A percentile compares a stretch with the other conserved stretches of the same genome.
Conservation (phyloP, 2,329 filamentous ascomycete species). For the Dothideomycetes sp. region DNA sequence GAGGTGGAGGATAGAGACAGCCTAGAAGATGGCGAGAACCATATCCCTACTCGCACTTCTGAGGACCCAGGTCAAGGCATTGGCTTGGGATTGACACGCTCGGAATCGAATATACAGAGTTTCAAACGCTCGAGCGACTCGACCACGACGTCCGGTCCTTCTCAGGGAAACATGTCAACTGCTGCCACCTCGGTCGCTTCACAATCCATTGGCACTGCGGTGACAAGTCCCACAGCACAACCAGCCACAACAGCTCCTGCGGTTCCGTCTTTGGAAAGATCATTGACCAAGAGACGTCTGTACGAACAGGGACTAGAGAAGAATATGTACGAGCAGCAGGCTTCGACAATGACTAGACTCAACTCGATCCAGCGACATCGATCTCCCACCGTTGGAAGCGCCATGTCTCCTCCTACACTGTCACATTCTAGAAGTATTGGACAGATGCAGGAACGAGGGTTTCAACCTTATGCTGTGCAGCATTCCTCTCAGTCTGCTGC, state of each 20-base stretch:
- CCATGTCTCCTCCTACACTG: constrained; percentile 27
- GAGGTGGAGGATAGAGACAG: constrained; percentile 22
- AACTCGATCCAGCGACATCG: constrained; percentile 64
- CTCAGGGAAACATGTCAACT: constrained; percentile 65
- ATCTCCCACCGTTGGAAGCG: constrained; percentile 35
- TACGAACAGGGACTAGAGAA: constrained; percentile 77
- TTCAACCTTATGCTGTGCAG: constrained; percentile 21
- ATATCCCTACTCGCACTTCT: constrained; percentile 11
- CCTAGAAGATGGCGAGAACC: constrained; percentile 30
- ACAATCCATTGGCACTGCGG: constrained; percentile 37
- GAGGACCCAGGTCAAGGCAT: constrained; percentile 8
- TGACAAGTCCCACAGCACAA: constrained; percentile 24
- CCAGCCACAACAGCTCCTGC: constrained; percentile 23
- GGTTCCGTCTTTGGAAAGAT: constrained; percentile 44
- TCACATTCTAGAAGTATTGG: constrained; percentile 46
- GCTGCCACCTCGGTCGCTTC: constrained; percentile 84
- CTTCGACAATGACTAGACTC: constrained; percentile 63
- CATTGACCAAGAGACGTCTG: constrained; percentile 60
- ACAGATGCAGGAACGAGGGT: constrained; percentile 46
- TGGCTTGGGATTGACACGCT: constrained; percentile 5
- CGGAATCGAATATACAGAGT: constrained; percentile 31
- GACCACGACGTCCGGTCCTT: constrained; percentile 66
- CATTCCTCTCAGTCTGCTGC: constrained; percentile 30
- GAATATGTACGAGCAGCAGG: constrained; percentile 70
- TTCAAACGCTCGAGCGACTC: constrained; percentile 72